Evolutionary conservation across 2,329 filamentous ascomycete genomes (phyloP), one percentile per base, ranked within the genome.

Genomic region (Fusarium cicatricum): DNA sequence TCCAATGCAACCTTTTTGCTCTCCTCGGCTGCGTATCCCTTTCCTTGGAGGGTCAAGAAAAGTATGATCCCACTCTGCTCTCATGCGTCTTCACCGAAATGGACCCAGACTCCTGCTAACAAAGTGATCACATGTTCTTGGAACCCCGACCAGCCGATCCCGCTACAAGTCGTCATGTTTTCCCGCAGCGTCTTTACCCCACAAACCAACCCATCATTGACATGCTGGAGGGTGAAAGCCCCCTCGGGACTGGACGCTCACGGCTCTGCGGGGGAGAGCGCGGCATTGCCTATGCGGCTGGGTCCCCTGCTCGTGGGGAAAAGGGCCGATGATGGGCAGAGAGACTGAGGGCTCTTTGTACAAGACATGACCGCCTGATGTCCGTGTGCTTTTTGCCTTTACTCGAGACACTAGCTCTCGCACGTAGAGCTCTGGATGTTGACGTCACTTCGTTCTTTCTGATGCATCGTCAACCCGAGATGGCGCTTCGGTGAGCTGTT

Each of bases 291-390:
- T 19, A 39, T 33, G 26, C 33, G 23, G 38, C 37, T 40, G 46
- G 15, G 29, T 36, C 19, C 53, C 60, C 51, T 52, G 50, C 36
- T 49, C 60, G 39, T 57, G 60, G 60, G 60, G 60, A 64, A 64
- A 64, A 64, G 60, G 60, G 60, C 60, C 60, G 60, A 64, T 62
- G 53, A 44, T 38, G 36, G 37, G 29, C 19, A 16, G 38, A 47
- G 14, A 32, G 5, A 32, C 32, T 16, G 32, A 40, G 26, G 45
- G 19, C 26, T 48, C 45, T 48, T 48, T 33, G 28, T 29, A 15
- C 34, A 39, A 33, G 34, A 40, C 15, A 19, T 48, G 42, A 48
- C 45, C 45, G 23, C 26, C 45, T 52, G 49, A 48, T 41, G 41
- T 42, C n/a, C 9, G 12, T 37, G 34, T 17, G 15, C 33, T 26